Evolutionary conservation across 805 yeast genomes (phyloP).

Genomic region (Pachysolen tannophilus): DNA sequence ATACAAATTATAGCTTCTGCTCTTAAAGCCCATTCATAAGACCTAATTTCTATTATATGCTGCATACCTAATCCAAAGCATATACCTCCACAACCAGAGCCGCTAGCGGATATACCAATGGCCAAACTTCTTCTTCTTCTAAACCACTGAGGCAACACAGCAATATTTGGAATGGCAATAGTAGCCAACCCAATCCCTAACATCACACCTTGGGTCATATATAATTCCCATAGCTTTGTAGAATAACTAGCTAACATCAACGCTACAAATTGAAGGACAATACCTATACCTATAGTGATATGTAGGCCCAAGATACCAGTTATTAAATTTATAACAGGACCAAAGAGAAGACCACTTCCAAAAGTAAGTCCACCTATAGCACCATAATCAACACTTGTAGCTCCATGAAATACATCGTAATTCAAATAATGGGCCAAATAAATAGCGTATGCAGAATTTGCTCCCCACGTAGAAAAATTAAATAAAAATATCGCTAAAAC

Average conservation of each 20-base stretch:
- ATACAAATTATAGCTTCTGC: conserved; percentile 35
- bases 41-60: conserved; percentile 25
- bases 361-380: conserved; percentile 62
- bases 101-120: conserved; percentile 37
- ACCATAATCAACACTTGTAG: conserved; percentile 52
- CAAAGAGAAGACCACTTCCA: conserved; percentile 40
- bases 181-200: conserved; percentile 52
- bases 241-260: conserved; percentile 54
- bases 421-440: conserved; percentile 51
- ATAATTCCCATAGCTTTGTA: conserved; percentile 55
- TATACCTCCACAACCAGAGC: conserved; percentile 47
- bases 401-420: conserved; percentile 42
- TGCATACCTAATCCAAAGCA: conserved; percentile 42
- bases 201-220: conserved; percentile 59
- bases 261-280: conserved; percentile 42
- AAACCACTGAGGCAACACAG: conserved; percentile 66
- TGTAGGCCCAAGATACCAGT: conserved; percentile 37
- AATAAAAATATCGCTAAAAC: conserved; percentile 40
- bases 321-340: conserved; percentile 39
- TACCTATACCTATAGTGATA: conserved; percentile 37
- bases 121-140: conserved; percentile 52
- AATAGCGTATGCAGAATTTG: conserved; percentile 59
- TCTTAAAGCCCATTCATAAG: conserved; percentile 43
- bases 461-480: conserved; percentile 66
- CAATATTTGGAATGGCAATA: conserved; percentile 49